Conservation (phyloP, 2,329 filamentous ascomycete species). For the Colletotrichum endophyticum region DNA sequence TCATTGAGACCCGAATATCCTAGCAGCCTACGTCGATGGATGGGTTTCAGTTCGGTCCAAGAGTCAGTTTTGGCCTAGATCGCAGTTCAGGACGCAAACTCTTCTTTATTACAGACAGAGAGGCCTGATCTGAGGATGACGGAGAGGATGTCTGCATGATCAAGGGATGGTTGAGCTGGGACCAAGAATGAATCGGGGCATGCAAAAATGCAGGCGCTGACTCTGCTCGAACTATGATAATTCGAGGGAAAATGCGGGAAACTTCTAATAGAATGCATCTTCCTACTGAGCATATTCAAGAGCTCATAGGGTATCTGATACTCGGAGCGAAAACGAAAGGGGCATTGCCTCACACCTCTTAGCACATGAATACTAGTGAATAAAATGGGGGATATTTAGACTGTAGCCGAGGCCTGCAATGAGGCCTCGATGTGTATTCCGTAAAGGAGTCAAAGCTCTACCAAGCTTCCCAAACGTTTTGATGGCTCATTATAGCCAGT, state of each 20-base stretch:
- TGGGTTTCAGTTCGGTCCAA: too few species aligned
- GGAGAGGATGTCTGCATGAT: too few species aligned
- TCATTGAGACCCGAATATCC: too few species aligned
- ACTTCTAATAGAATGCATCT: too few species aligned
- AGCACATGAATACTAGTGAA: not conserved
- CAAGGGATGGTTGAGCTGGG: too few species aligned
- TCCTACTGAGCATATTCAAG: too few species aligned
- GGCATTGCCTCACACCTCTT: not conserved
- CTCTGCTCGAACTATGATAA: too few species aligned
- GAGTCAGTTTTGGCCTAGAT: too few species aligned
- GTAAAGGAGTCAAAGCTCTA: not conserved
- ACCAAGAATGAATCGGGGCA: too few species aligned
- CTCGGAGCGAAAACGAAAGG: not conserved
- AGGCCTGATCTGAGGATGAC: too few species aligned
- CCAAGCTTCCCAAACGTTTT: not conserved
- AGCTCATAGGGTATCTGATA: not conserved
- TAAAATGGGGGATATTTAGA: not conserved
- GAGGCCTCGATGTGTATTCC: fast-evolving
- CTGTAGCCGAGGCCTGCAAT: not conserved
- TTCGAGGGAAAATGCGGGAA: too few species aligned
- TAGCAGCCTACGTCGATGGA: too few species aligned
- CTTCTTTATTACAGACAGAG: not conserved
- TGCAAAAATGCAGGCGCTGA: fast-evolving
- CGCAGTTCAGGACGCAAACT: not conserved
- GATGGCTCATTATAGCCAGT: not conserved